These are phyloP conservation scores for Ilyonectria mors-panacis DNA, from an alignment of 2,329 filamentous ascomycete species.

Conservation along the genomic window DNA sequence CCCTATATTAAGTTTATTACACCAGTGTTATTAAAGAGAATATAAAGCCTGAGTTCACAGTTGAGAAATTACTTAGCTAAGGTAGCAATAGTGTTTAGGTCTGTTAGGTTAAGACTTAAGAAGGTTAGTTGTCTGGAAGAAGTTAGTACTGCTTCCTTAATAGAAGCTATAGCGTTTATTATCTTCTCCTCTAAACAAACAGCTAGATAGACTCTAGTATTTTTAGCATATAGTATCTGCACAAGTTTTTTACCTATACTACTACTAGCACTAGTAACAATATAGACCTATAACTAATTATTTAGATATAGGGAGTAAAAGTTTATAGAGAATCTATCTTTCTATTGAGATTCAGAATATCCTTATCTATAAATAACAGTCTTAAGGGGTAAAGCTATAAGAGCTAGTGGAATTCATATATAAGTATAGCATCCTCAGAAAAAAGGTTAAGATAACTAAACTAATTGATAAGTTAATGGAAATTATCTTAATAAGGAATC, in stretches of 20 bases:
- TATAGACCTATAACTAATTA: constrained; percentile 57
- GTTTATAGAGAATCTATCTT: background rate
- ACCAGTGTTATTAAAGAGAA: constrained; percentile 61
- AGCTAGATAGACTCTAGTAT: constrained; percentile 69
- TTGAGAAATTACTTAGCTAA: constrained; percentile 45
- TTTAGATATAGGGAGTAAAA: background rate
- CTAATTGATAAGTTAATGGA: background rate
- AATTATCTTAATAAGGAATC: too few relatives aligned
- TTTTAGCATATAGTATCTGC: constrained; percentile 67
- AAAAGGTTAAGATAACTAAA: background rate
- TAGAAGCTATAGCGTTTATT: constrained; percentile 58
- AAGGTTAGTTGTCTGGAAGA: constrained; percentile 58
- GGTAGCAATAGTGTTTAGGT: constrained; percentile 36
- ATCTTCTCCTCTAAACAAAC: constrained; percentile 62
- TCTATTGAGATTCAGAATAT: constrained; percentile 14
- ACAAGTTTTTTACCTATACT: constrained; percentile 66
- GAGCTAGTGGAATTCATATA: background rate
- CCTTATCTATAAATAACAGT: constrained; percentile 17
- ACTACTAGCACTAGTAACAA: constrained; percentile 61
- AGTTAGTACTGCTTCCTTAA: constrained; percentile 53
- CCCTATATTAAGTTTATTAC: constrained; percentile 56
- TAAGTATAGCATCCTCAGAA: background rate
- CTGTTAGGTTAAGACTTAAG: constrained; percentile 59
- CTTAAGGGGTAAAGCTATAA: background rate
- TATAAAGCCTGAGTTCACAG: constrained; percentile 50